These are phyloP conservation scores for Infundibulicybe gibba DNA, from an alignment of 768 basidiomycete species.

Conservation along the genomic window DNA sequence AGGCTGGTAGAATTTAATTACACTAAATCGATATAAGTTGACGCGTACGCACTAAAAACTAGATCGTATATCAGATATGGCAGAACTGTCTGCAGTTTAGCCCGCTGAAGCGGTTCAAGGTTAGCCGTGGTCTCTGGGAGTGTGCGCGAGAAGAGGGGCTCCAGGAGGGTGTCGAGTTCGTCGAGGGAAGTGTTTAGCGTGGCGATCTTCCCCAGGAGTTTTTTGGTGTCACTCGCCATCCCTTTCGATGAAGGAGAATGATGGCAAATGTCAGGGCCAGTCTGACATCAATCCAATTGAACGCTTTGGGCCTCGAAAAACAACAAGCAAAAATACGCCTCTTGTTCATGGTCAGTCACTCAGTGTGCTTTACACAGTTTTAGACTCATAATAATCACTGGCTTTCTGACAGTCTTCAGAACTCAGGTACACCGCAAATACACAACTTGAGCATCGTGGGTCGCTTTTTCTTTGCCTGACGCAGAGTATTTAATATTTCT, in stretches of 20 bases:
- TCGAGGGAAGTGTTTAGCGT: constrained; percentile 57
- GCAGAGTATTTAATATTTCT: constrained; percentile 11
- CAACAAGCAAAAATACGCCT: constrained; percentile 29
- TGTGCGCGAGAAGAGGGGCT: constrained; percentile 63
- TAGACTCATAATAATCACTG: constrained; percentile 7
- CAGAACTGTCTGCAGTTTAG: constrained; percentile 73
- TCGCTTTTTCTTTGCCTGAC: constrained; percentile 14
- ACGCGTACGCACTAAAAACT: constrained; percentile 62
- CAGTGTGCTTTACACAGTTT: constrained; percentile 4
- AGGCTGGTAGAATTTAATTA: constrained; percentile 44
- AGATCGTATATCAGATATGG: constrained; percentile 87
- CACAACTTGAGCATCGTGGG: constrained; percentile 92
- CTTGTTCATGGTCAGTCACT: constrained; percentile 40
- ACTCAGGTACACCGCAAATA: constrained; percentile 93
- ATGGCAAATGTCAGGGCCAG: constrained; percentile 3
- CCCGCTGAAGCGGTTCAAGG: constrained; percentile 74
- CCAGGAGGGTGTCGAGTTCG: constrained; percentile 63
- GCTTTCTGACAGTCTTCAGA: constrained; percentile 68
- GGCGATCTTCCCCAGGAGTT: constrained; percentile 44
- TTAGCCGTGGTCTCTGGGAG: constrained; percentile 62
- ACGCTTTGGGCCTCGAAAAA: constrained; percentile 3
- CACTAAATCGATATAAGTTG: not conserved
- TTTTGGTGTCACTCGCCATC: constrained; percentile 46
- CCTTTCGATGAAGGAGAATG: not conserved
- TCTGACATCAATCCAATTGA: too few relatives aligned